These are phyloP conservation scores for Mortierella sp. DNA, from an alignment of 371 early-diverging fungal genomes.

Conservation along the genomic window DNA sequence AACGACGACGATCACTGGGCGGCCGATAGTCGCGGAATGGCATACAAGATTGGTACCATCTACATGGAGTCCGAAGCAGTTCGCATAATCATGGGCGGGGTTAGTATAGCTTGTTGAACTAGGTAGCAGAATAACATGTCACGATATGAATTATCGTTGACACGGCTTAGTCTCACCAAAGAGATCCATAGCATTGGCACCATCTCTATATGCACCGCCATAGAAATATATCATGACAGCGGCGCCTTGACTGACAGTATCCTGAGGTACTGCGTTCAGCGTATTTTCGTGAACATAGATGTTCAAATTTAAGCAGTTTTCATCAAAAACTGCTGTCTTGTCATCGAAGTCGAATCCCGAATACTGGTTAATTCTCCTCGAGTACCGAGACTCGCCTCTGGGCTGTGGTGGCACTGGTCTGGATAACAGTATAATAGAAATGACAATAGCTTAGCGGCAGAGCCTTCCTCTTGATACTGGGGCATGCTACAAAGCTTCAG, in stretches of 20 bases:
- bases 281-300: conserved; percentile 41
- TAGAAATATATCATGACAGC: conserved; percentile 39
- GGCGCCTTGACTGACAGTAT: conserved; percentile 1
- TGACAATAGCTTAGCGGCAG: neutral
- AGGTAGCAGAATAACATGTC: neutral
- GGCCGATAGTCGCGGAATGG: conserved; percentile 10
- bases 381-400: conserved; percentile 9
- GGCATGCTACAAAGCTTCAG: neutral
- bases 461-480: neutral
- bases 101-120: neutral
- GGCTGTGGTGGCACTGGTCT: conserved; percentile 33
- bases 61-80: neutral
- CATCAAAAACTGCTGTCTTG: conserved; percentile 16
- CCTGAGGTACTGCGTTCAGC: neutral
- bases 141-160: neutral
- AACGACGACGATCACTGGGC: conserved; percentile 49
- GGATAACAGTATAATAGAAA: neutral
- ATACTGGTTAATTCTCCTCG: conserved; percentile 26
- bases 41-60: conserved; percentile 31
- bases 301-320: conserved; percentile 47
- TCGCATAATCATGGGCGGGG: neutral
- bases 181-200: conserved; percentile 31
- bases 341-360: conserved; percentile 36
- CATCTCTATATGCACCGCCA: conserved; percentile 41
- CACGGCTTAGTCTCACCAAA: conserved; percentile 11